Percentiles rank a stretch among this genome's conserved stretches.
Evolutionary conservation across 805 yeast species (phyloP).

Genomic region (Candida peoriensis): DNA sequence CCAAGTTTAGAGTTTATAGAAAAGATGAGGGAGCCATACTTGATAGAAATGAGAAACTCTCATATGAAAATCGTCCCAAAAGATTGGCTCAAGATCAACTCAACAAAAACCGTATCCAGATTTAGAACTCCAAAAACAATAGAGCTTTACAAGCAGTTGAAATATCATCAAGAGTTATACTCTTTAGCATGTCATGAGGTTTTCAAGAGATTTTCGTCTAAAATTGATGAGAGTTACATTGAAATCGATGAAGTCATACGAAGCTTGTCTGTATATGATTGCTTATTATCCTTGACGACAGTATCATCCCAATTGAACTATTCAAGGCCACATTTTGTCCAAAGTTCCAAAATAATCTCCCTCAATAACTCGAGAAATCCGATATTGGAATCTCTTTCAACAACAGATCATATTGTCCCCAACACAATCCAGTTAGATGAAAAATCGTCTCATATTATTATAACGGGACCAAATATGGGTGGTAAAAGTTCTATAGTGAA

Average conservation of each 20-base stretch:
- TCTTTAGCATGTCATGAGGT: slow-evolving; percentile 26
- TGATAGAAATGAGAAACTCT: slow-evolving; percentile 69
- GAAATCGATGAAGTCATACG: slow-evolving; percentile 46
- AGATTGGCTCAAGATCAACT: slow-evolving; percentile 74
- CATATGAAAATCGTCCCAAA: slow-evolving; percentile 51
- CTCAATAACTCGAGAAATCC: slow-evolving; percentile 73
- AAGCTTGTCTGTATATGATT: slow-evolving; percentile 62
- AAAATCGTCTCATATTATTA: slow-evolving; percentile 63
- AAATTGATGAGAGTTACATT: slow-evolving; percentile 39
- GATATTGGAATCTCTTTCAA: slow-evolving; percentile 67
- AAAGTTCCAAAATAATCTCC: slow-evolving; percentile 37
- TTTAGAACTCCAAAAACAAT: slow-evolving; percentile 61
- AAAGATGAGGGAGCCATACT: slow-evolving; percentile 60
- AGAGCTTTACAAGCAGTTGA: slow-evolving; percentile 46
- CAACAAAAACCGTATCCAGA: slow-evolving; percentile 63
- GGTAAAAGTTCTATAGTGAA: slow-evolving; percentile 92
- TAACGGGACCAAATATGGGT: slow-evolving; percentile 97
- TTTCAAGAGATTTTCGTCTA: slow-evolving; percentile 41
- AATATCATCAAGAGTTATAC: slow-evolving; percentile 53
- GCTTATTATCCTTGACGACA: slow-evolving; percentile 62
- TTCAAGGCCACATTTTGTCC: slow-evolving; percentile 58
- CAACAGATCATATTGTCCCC: slow-evolving; percentile 44
- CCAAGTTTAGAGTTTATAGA: slow-evolving; percentile 53
- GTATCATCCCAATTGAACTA: slow-evolving; percentile 62
- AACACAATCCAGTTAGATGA: slow-evolving; percentile 71